Evolutionary conservation across 2,329 filamentous ascomycete genomes (phyloP), one percentile per base, ranked within the genome.

Genomic region (Penicillium expansum): DNA sequence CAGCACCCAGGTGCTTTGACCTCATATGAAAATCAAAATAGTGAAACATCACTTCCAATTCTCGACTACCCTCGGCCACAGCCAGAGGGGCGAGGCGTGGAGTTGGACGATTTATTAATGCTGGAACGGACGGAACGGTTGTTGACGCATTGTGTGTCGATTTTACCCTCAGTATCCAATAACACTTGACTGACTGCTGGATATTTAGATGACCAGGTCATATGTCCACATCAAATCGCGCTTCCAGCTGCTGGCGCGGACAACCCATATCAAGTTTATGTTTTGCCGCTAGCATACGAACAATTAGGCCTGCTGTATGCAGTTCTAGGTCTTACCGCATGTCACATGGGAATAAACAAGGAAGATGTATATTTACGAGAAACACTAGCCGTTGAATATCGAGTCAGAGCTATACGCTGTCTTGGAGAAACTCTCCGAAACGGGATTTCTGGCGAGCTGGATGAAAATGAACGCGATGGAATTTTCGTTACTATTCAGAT

Each of bases 221-320:
- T 71, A 35, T 71, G 67, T 39, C 65, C 67, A 4, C 68, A 71
- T 55, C 69, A 71, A 43, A 66, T 71, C 9, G 68, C 69, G 0
- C 67, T 67, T 42, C 57, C 63, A 18, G 59, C 63, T 4, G 53
- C 62, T 33, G 52, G 50, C 5, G 44, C 35, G 4, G 60, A 68
- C n/a, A 71, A 71, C 22, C 68, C 69, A 2, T 71, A 71, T 50
- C 61, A 68, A 41, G 54, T 61, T 6, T 71, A 70, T 56, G 65
- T 71, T 20, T 48, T 71, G 10, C 66, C 69, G 2, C 50, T 71
- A 24, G 69, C 68, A 27, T 62, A 66, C 30, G 63, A 68, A 22
- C 67, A 70, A 37, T 62, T 69, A 5, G 65, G 66, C 4, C 29
- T 71, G 3, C 48, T 71, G 6, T 69, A 69, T 54, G 65, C 68